phyloP scores from a whole-genome alignment of 495 filamentous ascomycete species.

The Trichoderma asperelloides region DNA sequence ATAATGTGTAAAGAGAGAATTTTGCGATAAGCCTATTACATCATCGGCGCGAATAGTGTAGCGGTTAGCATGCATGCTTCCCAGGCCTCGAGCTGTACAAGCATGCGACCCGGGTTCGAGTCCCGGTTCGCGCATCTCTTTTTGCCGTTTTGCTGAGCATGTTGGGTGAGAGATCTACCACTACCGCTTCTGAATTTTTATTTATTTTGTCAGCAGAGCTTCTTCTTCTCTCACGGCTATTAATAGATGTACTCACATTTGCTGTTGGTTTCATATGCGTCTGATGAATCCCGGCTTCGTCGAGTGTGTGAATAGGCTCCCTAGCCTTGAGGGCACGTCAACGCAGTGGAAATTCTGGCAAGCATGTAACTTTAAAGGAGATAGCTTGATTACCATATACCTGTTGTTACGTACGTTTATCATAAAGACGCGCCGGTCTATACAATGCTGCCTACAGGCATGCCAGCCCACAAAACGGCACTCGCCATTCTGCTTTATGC shows the following conservation, averaged over 20 bases:
- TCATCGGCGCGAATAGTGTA: conserved; percentile 16
- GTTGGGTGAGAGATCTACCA: neutral
- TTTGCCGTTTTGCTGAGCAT: neutral
- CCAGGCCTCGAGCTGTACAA: conserved; percentile 4
- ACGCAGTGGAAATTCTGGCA: neutral
- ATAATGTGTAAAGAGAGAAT: neutral
- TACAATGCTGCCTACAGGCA: neutral
- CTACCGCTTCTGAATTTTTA: neutral
- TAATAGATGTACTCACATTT: too few species aligned
- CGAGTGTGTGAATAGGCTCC: too few species aligned
- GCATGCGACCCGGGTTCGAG: conserved; percentile 19
- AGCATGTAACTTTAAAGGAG: neutral
- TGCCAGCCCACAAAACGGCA: neutral
- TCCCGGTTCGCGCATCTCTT: conserved; percentile 13
- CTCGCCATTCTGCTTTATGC: neutral
- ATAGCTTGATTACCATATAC: neutral
- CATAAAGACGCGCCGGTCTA: neutral
- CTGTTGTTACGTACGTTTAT: neutral
- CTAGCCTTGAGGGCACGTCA: too few species aligned
- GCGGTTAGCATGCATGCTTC: conserved; percentile 22
- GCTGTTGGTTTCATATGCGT: too few species aligned
- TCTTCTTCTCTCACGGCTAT: too few species aligned
- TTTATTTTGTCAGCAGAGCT: neutral
- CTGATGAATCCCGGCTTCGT: too few species aligned
- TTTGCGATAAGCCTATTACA: neutral